Base-by-base conservation (phyloP, 2,329 filamentous ascomycete species). In the Biscogniauxia mediterranea region DNA sequence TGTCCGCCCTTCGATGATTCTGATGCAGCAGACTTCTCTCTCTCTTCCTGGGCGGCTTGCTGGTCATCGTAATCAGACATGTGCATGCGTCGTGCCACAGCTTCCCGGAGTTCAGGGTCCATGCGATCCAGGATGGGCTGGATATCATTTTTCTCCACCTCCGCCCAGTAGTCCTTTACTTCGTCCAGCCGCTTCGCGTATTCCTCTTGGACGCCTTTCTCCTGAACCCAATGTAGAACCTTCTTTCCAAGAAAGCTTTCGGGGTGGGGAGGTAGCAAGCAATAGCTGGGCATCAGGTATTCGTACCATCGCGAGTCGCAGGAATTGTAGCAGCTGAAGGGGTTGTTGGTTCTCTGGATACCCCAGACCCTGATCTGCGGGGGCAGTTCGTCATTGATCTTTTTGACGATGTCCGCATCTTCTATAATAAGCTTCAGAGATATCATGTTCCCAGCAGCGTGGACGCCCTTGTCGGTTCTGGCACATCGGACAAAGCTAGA, bases 261-360 rank as follows among this genome's bases (percentile, higher is more conserved):
- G 0, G 93, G 93, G 73, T 98, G 93, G 0, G 95, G 95, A 20
- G 95, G 95, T 32, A 99, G 79, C 68, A 99, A 91, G 60, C 91
- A 92, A 77, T 98, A 93, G 51, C 91, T 95, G 2, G 95, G 95
- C 75, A 99, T 91, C 57, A 99, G 81, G 74, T 99, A 99, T 79
- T 99, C 95, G 78, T 99, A 99, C 83, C 93, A 96, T 68, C 95
- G 85, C 25, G 93, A 97, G 77, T 99, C 95, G 77, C 94, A 97
- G 59, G 91, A 85, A 73, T 96, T 90, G 77, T 99, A 99, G 77
- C 91, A 94, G 76, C 91, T 97, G 81, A 98, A 99, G 68, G 88
- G 87, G 66, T 93, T 94, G 73, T 89, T 94, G 0, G 94, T 96
- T 56, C 92, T 83, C 76, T 96, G 88, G 64, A 97, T 92, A 3